A percentile compares a stretch with the other conserved stretches of the same genome.
These are phyloP conservation scores for Graphilbum fragrans DNA, from an alignment of 2,329 filamentous ascomycete species.

Conservation along the genomic window DNA sequence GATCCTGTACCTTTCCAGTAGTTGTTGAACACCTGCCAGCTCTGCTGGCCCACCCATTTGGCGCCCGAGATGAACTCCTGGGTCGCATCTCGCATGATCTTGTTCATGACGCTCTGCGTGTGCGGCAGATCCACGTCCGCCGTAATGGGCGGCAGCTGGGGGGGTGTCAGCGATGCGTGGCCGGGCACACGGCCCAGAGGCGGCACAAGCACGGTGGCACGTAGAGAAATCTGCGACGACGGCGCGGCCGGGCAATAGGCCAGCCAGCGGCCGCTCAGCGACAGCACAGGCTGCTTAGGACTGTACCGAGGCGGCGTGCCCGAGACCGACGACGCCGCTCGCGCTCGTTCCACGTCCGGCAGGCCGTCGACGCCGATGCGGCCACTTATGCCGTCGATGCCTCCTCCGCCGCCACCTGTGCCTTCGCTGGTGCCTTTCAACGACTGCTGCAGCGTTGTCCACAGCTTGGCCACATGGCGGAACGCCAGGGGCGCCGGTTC, in stretches of 20 bases:
- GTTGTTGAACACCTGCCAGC: constrained; percentile 64
- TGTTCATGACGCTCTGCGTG: constrained; percentile 59
- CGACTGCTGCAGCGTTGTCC: constrained; percentile 69
- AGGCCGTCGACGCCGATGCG: constrained; percentile 9
- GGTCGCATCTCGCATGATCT: constrained; percentile 66
- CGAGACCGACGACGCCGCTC: constrained; percentile 17
- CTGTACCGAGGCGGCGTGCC: constrained; percentile 26
- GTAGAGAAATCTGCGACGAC: constrained; percentile 56
- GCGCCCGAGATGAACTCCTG: constrained; percentile 66
- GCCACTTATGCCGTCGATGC: not conserved
- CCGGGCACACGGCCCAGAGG: constrained; percentile 43
- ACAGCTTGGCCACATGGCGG: constrained; percentile 74
- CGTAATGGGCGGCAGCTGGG: constrained; percentile 54
- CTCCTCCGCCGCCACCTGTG: not conserved
- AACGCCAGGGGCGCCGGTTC: constrained; percentile 32
- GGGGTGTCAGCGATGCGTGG: constrained; percentile 49
- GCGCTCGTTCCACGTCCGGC: constrained; percentile 23
- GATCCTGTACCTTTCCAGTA: constrained; percentile 55
- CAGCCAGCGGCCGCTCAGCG: constrained; percentile 62
- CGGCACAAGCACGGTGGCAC: constrained; percentile 50
- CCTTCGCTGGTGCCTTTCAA: constrained; percentile 29
- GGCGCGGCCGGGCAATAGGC: constrained; percentile 65
- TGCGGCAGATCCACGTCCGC: constrained; percentile 62
- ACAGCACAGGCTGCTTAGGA: constrained; percentile 51
- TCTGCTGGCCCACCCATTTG: constrained; percentile 66